These are phyloP conservation scores for Erigeron philadelphicus DNA, from an alignment of 140 eudicot genomes.

Conservation along the genomic window DNA sequence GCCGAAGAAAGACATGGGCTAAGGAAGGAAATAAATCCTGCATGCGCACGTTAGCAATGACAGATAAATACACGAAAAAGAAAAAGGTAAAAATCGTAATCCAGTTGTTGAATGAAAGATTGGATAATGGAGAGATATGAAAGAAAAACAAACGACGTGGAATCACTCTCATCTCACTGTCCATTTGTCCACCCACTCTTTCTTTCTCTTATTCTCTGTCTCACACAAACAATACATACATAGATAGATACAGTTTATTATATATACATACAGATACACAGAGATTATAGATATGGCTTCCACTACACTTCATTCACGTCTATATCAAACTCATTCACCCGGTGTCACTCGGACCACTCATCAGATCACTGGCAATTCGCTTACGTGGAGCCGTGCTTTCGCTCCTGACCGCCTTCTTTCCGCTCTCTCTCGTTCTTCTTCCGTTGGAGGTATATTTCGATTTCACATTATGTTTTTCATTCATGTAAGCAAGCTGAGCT, in stretches of 20 bases:
- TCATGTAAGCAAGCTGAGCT: too few species aligned
- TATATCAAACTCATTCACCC: conserved; percentile 20
- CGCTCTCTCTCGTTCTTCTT: conserved; percentile 22
- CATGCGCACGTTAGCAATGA: too few species aligned
- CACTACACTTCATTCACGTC: conserved; percentile 25
- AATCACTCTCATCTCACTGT: conserved; percentile 30
- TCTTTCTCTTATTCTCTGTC: not conserved
- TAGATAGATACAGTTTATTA: not conserved
- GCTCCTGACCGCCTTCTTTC: conserved; percentile 32
- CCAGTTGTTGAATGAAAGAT: too few species aligned
- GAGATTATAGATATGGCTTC: conserved; percentile 40
- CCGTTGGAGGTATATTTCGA: conserved; percentile 6
- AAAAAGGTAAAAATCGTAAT: too few species aligned
- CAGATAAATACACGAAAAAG: too few species aligned
- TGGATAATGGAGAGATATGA: too few species aligned
- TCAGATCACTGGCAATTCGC: conserved; percentile 31
- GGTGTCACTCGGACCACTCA: conserved; percentile 2
- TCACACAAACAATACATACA: not conserved
- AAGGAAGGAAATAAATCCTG: too few species aligned
- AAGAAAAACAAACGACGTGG: conserved; percentile 25
- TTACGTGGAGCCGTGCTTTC: conserved; percentile 34
- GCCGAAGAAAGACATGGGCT: too few species aligned
- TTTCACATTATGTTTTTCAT: not conserved
- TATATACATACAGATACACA: too few species aligned
- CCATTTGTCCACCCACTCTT: conserved; percentile 8